Base-by-base conservation (phyloP, 73 alveolate genomes). In the Uronychia binucleata region DNA sequence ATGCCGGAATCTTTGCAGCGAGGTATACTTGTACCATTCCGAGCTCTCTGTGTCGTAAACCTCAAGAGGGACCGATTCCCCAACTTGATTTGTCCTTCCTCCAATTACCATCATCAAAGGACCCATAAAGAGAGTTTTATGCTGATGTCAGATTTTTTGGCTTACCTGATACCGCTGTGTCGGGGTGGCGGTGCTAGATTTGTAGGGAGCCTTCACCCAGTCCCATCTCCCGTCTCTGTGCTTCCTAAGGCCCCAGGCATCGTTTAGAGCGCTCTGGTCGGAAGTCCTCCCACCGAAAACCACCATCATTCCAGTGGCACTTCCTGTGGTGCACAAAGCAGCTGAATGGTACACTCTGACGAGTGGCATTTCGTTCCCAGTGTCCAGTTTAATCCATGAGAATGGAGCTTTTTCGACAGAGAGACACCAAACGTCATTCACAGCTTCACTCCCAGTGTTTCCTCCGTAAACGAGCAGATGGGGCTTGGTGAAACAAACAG, bases 171-270 rank as follows among this genome's bases (percentile, higher is more conserved):
- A 97, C 82, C 99, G 86, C 19, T 95, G 92, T 1, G 95, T 92
- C 8, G 99, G 99, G 74, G 79, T 74, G 74, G 92, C 96, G 32
- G 94, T 92, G 27, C 88, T 96, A 29, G 93, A 92, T 85, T 95
- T 96, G 91, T 96, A 97, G 26, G 99, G 99, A 13, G 99, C 99
- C 27, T 87, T 87, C 33, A 91, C 98, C 99, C 99, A 97, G 90
- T 97, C 99, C 99, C 99, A 97, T 87, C 97, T 89, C 11, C 99
- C 99, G 91, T 97, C 98, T 92, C 99, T 90, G 83, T 96, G 99
- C 76, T 97, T 90, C 93, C 99, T 94, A 8, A 97, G 86, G 26
- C 99, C 99, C 99, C 99, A 97, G 34, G 98, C 91, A 90, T 97
- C 99, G 80, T 94, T 96, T 77, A 97, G 89, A 31, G 99, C 97